Conservation (phyloP, 106 monocot species). For the Acanthochlamys bracteata region DNA sequence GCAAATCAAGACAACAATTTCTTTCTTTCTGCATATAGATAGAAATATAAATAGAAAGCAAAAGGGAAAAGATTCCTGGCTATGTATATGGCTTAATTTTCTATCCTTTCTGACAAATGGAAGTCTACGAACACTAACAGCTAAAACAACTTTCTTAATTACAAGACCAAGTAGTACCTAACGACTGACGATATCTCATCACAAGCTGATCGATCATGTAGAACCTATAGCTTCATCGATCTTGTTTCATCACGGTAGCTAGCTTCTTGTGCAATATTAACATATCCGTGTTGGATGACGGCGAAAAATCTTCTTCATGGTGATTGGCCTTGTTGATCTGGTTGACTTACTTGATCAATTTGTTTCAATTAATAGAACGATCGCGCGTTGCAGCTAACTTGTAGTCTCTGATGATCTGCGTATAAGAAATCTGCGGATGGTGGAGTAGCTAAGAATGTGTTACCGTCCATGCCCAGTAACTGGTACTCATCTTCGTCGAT, state of each 20-base stretch:
- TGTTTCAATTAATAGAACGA: background rate
- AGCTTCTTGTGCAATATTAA: background rate
- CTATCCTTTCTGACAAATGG: too few relatives aligned
- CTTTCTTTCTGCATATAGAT: too few relatives aligned
- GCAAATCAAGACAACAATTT: background rate
- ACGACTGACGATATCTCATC: too few relatives aligned
- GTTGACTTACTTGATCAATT: background rate
- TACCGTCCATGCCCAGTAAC: constrained; percentile 12
- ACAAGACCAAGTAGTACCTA: too few relatives aligned
- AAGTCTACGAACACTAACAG: too few relatives aligned
- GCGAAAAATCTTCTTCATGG: too few relatives aligned
- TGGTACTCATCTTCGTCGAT: constrained; percentile 5
- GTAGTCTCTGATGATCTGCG: too few relatives aligned
- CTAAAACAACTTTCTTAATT: too few relatives aligned
- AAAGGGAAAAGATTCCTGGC: background rate
- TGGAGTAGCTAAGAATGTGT: background rate
- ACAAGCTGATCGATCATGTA: too few relatives aligned
- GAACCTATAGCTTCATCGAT: too few relatives aligned
- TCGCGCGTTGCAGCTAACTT: background rate
- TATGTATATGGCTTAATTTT: background rate
- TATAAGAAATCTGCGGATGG: background rate
- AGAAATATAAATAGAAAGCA: constrained; percentile 1
- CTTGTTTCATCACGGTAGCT: too few relatives aligned
- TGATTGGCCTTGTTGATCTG: too few relatives aligned
- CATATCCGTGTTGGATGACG: background rate